Evolutionary conservation across 805 yeast genomes (phyloP).

Genomic region (Nakazawaea wyomingensis): DNA sequence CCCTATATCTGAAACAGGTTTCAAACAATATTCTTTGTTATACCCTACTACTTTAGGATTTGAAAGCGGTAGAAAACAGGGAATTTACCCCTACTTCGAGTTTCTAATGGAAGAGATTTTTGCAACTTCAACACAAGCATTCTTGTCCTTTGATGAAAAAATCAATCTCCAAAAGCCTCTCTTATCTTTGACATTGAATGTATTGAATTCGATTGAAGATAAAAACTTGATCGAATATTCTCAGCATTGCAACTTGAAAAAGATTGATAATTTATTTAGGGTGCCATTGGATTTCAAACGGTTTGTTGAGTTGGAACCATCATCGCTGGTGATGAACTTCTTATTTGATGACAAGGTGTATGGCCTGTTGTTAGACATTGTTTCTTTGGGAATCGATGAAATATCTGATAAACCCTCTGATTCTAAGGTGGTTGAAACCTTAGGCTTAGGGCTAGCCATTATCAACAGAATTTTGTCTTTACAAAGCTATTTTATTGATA

Average conservation of each 20-base stretch:
- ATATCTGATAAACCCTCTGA: constrained; percentile 33
- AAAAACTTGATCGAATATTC: constrained; percentile 6
- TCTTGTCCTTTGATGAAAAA: constrained; percentile 30
- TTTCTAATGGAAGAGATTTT: constrained; percentile 66
- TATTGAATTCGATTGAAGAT: constrained; percentile 46
- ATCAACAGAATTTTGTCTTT: constrained; percentile 40
- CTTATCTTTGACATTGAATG: constrained; percentile 43
- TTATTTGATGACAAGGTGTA: constrained; percentile 58
- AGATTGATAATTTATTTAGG: constrained; percentile 43
- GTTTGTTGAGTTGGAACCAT: constrained; percentile 64
- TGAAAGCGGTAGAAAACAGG: constrained; percentile 52
- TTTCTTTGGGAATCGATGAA: constrained; percentile 56
- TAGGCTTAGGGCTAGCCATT: constrained; percentile 38
- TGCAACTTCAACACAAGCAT: constrained; percentile 40
- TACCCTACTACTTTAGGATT: constrained; percentile 63
- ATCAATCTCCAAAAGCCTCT: constrained; percentile 48
- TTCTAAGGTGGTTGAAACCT: constrained; percentile 30
- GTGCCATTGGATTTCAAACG: constrained; percentile 32
- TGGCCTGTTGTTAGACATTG: constrained; percentile 48
- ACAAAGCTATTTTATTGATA: constrained; percentile 58
- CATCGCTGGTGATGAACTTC: constrained; percentile 56
- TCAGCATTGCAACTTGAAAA: constrained; percentile 37
- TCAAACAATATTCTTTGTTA: constrained; percentile 37
- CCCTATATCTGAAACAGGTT: constrained; percentile 25
- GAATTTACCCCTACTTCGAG: constrained; percentile 78